phyloP scores from a whole-genome alignment of 2,329 filamentous ascomycete species.

The Cryphonectria nitschkei region DNA sequence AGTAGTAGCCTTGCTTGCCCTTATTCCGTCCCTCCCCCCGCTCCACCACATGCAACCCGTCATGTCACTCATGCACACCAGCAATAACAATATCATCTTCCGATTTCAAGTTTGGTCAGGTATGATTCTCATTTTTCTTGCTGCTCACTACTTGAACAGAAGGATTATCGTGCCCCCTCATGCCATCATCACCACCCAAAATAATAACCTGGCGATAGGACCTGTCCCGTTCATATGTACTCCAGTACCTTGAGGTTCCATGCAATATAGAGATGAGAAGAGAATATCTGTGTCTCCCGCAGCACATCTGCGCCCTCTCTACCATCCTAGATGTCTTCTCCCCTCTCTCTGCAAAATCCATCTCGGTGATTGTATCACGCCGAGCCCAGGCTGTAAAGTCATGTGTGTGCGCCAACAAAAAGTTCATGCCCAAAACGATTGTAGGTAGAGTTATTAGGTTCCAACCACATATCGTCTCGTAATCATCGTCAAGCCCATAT shows the following conservation, averaged over 20 bases:
- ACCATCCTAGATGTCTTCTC: not conserved
- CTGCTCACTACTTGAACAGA: not conserved
- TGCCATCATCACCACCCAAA: not conserved
- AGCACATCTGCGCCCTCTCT: not conserved
- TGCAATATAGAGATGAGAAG: slow-evolving; percentile 7
- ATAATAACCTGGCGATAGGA: not conserved
- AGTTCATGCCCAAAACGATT: not conserved
- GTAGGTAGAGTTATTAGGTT: not conserved
- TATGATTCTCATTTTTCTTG: not conserved
- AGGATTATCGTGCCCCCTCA: not conserved
- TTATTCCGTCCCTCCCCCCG: no score
- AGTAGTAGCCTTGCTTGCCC: no score
- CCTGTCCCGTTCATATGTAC: not conserved
- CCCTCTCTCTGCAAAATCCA: not conserved
- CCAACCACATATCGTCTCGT: slow-evolving; percentile 3
- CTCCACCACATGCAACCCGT: not conserved
- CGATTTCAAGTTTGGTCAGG: not conserved
- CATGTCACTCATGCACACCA: not conserved
- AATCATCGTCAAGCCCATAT: slow-evolving; percentile 10
- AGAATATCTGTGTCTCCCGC: not conserved
- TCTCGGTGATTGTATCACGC: not conserved
- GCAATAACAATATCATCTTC: not conserved
- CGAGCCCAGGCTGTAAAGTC: not conserved
- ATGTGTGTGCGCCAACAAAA: not conserved
- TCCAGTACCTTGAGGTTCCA: not conserved